Base-by-base conservation (phyloP, 805 yeast species). In the Nadsonia fulvescens region DNA sequence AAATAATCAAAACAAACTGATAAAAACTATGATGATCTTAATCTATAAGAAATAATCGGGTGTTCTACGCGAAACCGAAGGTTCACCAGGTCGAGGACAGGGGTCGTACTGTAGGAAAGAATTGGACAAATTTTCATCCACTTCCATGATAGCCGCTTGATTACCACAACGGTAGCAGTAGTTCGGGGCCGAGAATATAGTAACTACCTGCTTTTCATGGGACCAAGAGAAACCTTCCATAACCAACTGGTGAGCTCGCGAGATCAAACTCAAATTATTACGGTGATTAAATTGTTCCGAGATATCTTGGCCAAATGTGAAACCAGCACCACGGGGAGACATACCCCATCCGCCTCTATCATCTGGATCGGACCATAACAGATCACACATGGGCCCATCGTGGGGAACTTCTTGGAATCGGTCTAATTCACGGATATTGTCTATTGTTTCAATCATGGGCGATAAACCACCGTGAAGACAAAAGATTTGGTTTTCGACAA, bases 311-410 rank as follows among this genome's bases (percentile, higher is more conserved):
- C 96, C 96, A 66, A 83, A 83, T 45, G 94, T 82, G 75, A 78
- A 83, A 53, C 96, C 96, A 36, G 96, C 96, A 61, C 95, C 95
- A 65, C 96, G 72, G 53, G 95, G 94, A 47, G 86, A 72, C 40
- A 83, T 82, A 36, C 94, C 95, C 96, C 96, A 83, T 43, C 93
- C 93, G 40, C 93, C 93, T 47, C 94, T 64, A 52, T 83, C 94
- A 51, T 83, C 96, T 11, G 95, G 95, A 51, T 83, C 95, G 5
- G 91, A 75, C 95, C 95, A 83, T 39, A 83, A 61, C 45, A 83
- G 61, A 49, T 83, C 95, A 56, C 94, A 81, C 94, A 83, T 82
- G 41, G 94, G 93, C 23, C 95, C 95, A 53, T 83, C 94, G 48
- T 83, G 95, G 26, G 95, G 95, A 28, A 83, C 94, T 58, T 83